Evolutionary conservation across 257 asterid genomes (phyloP).

Genomic region (Prunella vulgaris): DNA sequence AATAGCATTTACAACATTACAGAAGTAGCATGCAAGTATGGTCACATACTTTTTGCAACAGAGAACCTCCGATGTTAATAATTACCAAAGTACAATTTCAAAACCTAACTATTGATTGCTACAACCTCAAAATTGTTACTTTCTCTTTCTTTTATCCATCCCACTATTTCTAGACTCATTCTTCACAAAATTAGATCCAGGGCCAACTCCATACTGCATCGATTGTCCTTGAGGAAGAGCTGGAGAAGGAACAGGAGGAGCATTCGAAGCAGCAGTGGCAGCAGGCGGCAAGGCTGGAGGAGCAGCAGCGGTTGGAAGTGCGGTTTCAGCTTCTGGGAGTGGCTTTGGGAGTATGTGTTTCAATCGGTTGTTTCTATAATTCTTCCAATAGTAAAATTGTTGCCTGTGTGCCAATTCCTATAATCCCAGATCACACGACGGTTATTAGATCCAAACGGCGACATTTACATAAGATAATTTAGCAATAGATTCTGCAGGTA

Average conservation of each 20-base stretch:
- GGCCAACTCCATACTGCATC: constrained; percentile 57
- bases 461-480: background rate
- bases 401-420: constrained; percentile 97
- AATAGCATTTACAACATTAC: background rate
- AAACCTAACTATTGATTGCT: background rate
- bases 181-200: constrained; percentile 57
- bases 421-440: constrained; percentile 19
- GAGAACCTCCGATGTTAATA: background rate
- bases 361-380: constrained; percentile 78
- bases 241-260: constrained; percentile 39
- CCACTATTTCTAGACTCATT: constrained; percentile 59
- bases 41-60: background rate
- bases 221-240: constrained; percentile 51
- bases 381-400: constrained; percentile 94
- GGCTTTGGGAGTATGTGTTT: constrained; percentile 92
- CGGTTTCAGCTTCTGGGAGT: constrained; percentile 58
- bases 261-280: constrained; percentile 19
- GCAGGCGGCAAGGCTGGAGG: constrained; percentile 51
- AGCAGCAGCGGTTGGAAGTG: constrained; percentile 41
- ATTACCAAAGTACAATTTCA: background rate
- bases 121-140: constrained; percentile 29
- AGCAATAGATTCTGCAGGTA: background rate
- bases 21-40: no score
- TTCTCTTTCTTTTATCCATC: constrained; percentile 73
- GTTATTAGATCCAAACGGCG: constrained; percentile 19